These are phyloP conservation scores for Pseudoscleropodium purum DNA, from an alignment of 225 moss, liverwort and hornwort species.

Conservation along the genomic window DNA sequence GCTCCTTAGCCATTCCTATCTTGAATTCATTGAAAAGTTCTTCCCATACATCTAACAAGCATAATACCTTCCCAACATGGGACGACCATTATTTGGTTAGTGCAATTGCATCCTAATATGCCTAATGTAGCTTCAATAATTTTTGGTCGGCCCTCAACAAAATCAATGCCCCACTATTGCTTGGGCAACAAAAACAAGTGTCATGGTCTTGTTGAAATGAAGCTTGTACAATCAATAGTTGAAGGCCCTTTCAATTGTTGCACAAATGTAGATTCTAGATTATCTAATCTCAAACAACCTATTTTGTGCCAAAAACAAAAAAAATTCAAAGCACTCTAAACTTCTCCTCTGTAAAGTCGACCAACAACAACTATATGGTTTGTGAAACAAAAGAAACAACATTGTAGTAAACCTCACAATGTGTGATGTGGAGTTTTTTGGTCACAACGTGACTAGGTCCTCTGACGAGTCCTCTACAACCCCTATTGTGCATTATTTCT, in stretches of 20 bases:
- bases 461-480: fast-evolving
- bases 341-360: fast-evolving
- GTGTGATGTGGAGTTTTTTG: too few relatives aligned
- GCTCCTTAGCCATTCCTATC: too few relatives aligned
- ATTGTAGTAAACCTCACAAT: too few relatives aligned
- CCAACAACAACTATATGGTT: fast-evolving
- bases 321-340: fast-evolving
- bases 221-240: fast-evolving
- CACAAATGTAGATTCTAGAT: too few relatives aligned
- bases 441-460: fast-evolving
- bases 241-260: neutral
- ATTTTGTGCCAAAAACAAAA: too few relatives aligned
- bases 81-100: too few relatives aligned
- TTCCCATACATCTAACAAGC: fast-evolving
- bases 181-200: fast-evolving
- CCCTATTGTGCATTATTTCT: fast-evolving
- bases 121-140: fast-evolving
- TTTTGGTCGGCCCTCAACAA: fast-evolving
- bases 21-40: too few relatives aligned
- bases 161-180: fast-evolving
- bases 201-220: fast-evolving
- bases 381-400: too few relatives aligned
- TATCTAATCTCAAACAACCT: too few relatives aligned
- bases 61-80: fast-evolving
- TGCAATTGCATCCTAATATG: fast-evolving